phyloP scores from a whole-genome alignment of 2,329 filamentous ascomycete genomes.

The Fusarium fracticaudum region DNA sequence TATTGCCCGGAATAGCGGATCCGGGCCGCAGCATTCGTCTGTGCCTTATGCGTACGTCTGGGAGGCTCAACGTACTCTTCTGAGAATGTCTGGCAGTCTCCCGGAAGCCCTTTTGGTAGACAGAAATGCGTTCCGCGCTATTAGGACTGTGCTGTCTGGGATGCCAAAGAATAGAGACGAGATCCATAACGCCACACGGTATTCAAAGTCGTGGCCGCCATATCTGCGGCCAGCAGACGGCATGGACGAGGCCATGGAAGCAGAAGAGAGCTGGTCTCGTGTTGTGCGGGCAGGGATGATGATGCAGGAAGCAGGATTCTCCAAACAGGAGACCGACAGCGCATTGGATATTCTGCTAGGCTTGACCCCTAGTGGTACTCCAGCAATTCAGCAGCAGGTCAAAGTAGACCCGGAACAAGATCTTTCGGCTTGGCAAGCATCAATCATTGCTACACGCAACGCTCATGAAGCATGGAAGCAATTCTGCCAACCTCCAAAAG shows the following conservation, averaged over 20 bases:
- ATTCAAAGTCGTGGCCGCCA: slow-evolving; percentile 67
- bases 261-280: slow-evolving; percentile 63
- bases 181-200: slow-evolving; percentile 57
- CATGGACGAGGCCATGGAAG: slow-evolving; percentile 63
- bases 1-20: slow-evolving; percentile 41
- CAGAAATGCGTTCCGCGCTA: slow-evolving; percentile 61
- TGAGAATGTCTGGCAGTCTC: slow-evolving; percentile 61
- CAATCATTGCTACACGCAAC: slow-evolving; percentile 67
- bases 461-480: slow-evolving; percentile 68
- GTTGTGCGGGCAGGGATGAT: slow-evolving; percentile 62
- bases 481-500: slow-evolving; percentile 52
- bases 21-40: slow-evolving; percentile 37
- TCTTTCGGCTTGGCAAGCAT: slow-evolving; percentile 61
- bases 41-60: slow-evolving; percentile 54
- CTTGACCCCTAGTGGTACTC: slow-evolving; percentile 58
- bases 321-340: slow-evolving; percentile 56
- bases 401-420: slow-evolving; percentile 26
- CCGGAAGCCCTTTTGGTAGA: slow-evolving; percentile 61
- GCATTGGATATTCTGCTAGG: slow-evolving; percentile 65
- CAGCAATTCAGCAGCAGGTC: slow-evolving; percentile 63
- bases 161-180: slow-evolving; percentile 64
- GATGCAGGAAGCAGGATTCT: slow-evolving; percentile 67
- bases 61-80: slow-evolving; percentile 65
- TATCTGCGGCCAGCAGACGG: slow-evolving; percentile 67
- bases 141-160: slow-evolving; percentile 63